A percentile compares a stretch with the other conserved stretches of the same genome.
Conservation (phyloP, 1,139 yeast genomes). For the Geotrichum fermentans region DNA sequence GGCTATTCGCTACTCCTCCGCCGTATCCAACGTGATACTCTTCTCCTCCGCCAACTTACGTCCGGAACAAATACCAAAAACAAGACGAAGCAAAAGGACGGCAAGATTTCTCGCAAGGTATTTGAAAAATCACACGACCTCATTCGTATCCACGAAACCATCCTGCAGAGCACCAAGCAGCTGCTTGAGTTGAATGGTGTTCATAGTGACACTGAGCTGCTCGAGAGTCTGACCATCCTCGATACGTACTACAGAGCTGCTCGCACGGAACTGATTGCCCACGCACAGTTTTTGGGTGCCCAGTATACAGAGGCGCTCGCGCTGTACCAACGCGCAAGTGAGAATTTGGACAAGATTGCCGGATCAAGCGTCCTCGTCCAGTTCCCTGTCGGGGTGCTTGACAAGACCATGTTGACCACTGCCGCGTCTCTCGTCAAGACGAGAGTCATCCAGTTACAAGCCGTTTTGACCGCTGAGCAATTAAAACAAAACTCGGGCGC, state of each 20-base stretch:
- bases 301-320: slow-evolving; percentile 54
- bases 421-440: neutral
- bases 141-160: slow-evolving; percentile 48
- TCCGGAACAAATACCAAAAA: slow-evolving; percentile 24
- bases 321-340: slow-evolving; percentile 42
- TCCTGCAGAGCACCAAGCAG: slow-evolving; percentile 49
- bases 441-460: slow-evolving; percentile 11
- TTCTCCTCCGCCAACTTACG: slow-evolving; percentile 41
- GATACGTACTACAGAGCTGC: slow-evolving; percentile 45
- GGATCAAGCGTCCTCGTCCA: slow-evolving; percentile 25
- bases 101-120: slow-evolving; percentile 31
- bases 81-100: slow-evolving; percentile 24
- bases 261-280: slow-evolving; percentile 47
- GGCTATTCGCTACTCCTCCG: slow-evolving; percentile 63
- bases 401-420: neutral
- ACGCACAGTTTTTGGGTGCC: slow-evolving; percentile 46
- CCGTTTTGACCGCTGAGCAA: slow-evolving; percentile 15
- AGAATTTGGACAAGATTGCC: slow-evolving; percentile 24
- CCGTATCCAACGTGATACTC: slow-evolving; percentile 65
- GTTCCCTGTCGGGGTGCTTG: slow-evolving; percentile 36
- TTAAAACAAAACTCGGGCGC: neutral
- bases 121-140: slow-evolving; percentile 43
- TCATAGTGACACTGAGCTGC: slow-evolving; percentile 70
- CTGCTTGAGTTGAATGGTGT: slow-evolving; percentile 85
- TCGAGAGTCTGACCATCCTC: slow-evolving; percentile 49